Base-by-base conservation (phyloP, 495 filamentous ascomycete genomes). In the Cudoniella acicularis region DNA sequence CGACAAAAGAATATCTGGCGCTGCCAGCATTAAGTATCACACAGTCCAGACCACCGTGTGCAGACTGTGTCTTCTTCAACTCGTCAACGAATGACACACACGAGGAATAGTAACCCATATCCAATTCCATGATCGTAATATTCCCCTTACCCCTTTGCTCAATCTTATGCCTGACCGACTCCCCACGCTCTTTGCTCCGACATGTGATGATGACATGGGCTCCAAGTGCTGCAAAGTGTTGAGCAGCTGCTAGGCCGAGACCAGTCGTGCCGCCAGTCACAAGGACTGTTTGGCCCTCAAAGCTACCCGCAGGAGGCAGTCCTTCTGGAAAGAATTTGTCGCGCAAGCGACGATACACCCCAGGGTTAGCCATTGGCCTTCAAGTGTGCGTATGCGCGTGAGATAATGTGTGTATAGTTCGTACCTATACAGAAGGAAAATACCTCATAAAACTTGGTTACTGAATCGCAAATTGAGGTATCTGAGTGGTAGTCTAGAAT, bases 261-360 rank as follows among this genome's bases (percentile, higher is more conserved):
- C 81, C 80, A 3, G 66, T 70, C 57, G 80, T 83, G 42, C 71
- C 65, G 42, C 79, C 78, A 0, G 78, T 83, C 16, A 83, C 63
- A 36, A 84, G 73, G 46, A 77, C 64, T 13, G 75, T 80, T 49
- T 76, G 62, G 16, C 64, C 64, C 2, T 13, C 40, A 55, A 63
- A 67, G n/a, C n/a, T n/a, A n/a, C n/a, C n/a, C n/a, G n/a, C n/a
- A n/a, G n/a, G n/a, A n/a, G n/a, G n/a, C n/a, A n/a, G n/a, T n/a
- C n/a, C n/a, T n/a, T n/a, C n/a, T n/a, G n/a, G n/a, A n/a, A n/a
- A n/a, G n/a, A n/a, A n/a, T n/a, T n/a, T n/a, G n/a, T n/a, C n/a
- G n/a, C n/a, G n/a, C n/a, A n/a, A n/a, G n/a, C n/a, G n/a, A n/a
- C n/a, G n/a, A n/a, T n/a, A n/a, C n/a, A n/a, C n/a, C n/a, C n/a